Conservation (phyloP, 1,284 basidiomycete species). For the Coriolopsis trogii region DNA sequence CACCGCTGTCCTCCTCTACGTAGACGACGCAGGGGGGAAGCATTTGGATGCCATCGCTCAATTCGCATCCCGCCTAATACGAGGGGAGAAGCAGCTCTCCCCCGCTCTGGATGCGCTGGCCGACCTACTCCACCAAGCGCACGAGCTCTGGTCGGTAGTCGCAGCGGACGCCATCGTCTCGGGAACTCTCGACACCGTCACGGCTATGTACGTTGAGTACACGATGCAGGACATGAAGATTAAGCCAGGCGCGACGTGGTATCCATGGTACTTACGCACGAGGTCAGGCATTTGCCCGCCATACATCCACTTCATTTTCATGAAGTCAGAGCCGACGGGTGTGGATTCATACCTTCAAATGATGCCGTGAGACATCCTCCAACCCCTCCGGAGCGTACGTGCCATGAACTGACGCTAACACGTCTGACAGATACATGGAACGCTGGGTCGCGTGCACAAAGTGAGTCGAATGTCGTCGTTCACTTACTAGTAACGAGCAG, state of each 20-base stretch:
- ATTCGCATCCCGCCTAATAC: constrained; percentile 3
- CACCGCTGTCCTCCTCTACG: constrained; percentile 5
- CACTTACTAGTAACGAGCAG: neutral
- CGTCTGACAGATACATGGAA: constrained; percentile 15
- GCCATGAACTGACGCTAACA: neutral
- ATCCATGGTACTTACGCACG: constrained; percentile 18
- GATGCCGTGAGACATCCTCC: constrained; percentile 13
- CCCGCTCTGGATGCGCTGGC: constrained; percentile 13
- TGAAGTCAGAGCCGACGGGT: constrained; percentile 9
- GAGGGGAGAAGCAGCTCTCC: constrained; percentile 9
- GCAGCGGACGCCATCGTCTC: constrained; percentile 20
- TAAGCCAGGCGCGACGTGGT: constrained; percentile 14
- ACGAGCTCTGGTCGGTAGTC: constrained; percentile 15
- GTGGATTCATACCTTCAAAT: constrained; percentile 20
- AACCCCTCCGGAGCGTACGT: too few relatives aligned
- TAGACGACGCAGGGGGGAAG: constrained; percentile 5
- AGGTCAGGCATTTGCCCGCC: constrained; percentile 19
- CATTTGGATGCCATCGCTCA: constrained; percentile 1
- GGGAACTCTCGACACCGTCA: constrained; percentile 17
- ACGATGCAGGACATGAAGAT: constrained; percentile 10
- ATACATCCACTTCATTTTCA: constrained; percentile 21
- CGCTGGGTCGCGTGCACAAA: constrained; percentile 20
- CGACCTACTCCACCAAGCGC: constrained; percentile 4
- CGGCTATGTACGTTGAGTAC: constrained; percentile 20
- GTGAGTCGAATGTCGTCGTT: constrained; percentile 3